phyloP scores from a whole-genome alignment of 495 filamentous ascomycete genomes.

The Pseudomonodictys pantanalensis region DNA sequence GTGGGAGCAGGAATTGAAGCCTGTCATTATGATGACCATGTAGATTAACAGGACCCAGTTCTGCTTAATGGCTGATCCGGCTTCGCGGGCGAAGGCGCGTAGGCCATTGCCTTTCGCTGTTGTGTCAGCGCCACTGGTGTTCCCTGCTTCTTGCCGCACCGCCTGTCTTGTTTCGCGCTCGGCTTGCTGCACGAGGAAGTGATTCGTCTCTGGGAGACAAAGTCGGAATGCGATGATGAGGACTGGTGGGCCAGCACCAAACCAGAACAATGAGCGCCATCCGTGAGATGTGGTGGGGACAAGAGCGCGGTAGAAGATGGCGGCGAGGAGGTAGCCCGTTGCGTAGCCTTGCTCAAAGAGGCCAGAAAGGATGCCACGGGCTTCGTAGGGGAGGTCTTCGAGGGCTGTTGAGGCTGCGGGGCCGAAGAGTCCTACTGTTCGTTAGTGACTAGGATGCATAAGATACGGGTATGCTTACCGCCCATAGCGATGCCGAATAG shows the following conservation, averaged over 20 bases:
- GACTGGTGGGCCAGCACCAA: conserved; percentile 75
- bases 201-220: conserved; percentile 70
- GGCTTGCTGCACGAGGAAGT: conserved; percentile 60
- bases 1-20: conserved; percentile 92
- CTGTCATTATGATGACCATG: conserved; percentile 80
- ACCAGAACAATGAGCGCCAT: conserved; percentile 73
- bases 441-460: not conserved
- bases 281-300: conserved; percentile 37
- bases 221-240: conserved; percentile 77
- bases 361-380: conserved; percentile 36
- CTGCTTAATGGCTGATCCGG: conserved; percentile 68
- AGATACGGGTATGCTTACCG: not conserved
- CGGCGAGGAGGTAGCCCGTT: conserved; percentile 36
- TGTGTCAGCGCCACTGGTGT: too few species aligned
- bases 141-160: too few species aligned
- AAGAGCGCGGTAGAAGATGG: conserved; percentile 37
- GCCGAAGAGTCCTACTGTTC: conserved; percentile 26
- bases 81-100: conserved; percentile 68
- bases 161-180: too few species aligned
- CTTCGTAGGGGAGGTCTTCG: conserved; percentile 38
- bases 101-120: conserved; percentile 49
- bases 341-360: conserved; percentile 36
- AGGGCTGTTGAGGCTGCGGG: conserved; percentile 36
- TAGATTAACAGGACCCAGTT: conserved; percentile 81
- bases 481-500: conserved; percentile 39